A percentile compares a stretch with the other conserved stretches of the same genome.
Conservation (phyloP, 139 green algal species). For the Penium margaritaceum region DNA sequence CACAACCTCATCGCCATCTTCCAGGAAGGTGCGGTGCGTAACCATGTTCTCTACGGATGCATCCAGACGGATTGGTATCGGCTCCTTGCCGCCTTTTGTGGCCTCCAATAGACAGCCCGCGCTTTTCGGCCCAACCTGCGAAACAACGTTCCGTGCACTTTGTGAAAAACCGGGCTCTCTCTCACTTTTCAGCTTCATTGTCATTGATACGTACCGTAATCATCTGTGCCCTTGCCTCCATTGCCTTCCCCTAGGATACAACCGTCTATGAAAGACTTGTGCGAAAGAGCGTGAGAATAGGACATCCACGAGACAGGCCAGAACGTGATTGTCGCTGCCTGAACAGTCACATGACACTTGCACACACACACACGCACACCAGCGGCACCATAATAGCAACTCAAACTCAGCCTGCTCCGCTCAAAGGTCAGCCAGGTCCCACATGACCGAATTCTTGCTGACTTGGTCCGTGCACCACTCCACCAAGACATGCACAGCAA, state of each 20-base stretch:
- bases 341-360: not conserved
- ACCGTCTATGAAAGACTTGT: not conserved
- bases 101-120: not conserved
- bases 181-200: not conserved
- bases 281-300: too few relatives aligned
- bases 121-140: not conserved
- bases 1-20: slow-evolving; percentile 25
- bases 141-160: not conserved
- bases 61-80: not conserved
- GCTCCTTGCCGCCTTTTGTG: not conserved
- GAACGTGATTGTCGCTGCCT: too few relatives aligned
- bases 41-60: not conserved
- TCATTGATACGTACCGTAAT: not conserved
- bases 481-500: not conserved
- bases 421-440: not conserved
- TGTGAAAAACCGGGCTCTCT: not conserved
- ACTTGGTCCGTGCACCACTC: not conserved
- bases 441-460: not conserved
- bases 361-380: slow-evolving; percentile 1
- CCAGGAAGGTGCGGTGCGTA: not conserved
- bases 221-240: too few relatives aligned
- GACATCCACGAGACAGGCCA: too few relatives aligned
- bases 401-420: not conserved
- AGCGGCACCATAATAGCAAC: not conserved
- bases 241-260: not conserved